A percentile compares a stretch with the other conserved stretches of the same genome.
These are phyloP conservation scores for Theileria annulata DNA, from an alignment of 169 alveolate genomes.

Conservation along the genomic window DNA sequence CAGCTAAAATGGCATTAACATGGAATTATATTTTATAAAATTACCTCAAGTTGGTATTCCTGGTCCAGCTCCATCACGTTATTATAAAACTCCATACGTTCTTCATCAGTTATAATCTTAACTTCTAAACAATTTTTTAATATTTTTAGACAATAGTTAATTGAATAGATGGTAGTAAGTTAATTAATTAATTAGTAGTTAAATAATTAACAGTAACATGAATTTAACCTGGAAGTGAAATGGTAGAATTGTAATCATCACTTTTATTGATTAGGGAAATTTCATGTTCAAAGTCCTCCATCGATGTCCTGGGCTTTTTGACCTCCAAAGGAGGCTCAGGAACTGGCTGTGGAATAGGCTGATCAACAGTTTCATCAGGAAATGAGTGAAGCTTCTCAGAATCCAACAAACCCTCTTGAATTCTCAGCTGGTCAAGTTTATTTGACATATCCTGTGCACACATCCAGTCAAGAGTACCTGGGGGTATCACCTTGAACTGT, in stretches of 20 bases:
- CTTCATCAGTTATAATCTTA: constrained; percentile 35
- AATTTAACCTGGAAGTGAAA: constrained; percentile 19
- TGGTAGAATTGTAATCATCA: neutral
- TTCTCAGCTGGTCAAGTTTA: constrained; percentile 42
- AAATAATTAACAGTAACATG: neutral
- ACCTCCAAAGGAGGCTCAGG: neutral
- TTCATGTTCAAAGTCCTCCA: constrained; percentile 41
- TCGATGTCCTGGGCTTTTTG: constrained; percentile 4
- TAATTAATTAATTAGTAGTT: neutral
- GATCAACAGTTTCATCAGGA: constrained; percentile 22
- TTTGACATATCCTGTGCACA: constrained; percentile 56
- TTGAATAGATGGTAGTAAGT: neutral
- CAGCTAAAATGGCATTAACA: constrained; percentile 30
- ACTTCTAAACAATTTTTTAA: neutral
- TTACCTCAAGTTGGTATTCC: constrained; percentile 51
- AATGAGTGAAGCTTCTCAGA: constrained; percentile 42
- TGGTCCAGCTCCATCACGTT: constrained; percentile 26
- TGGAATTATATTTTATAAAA: neutral
- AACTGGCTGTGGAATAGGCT: neutral
- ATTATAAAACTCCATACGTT: constrained; percentile 53
- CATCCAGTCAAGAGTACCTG: constrained; percentile 64
- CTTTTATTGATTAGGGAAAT: constrained; percentile 15
- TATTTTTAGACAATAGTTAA: constrained; percentile 2
- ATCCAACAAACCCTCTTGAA: constrained; percentile 30
- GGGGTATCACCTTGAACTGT: constrained; percentile 26